Evolutionary conservation across 345 rosid species (phyloP), one percentile per base, ranked within the genome.

Genomic region (Syzygium jambos): DNA sequence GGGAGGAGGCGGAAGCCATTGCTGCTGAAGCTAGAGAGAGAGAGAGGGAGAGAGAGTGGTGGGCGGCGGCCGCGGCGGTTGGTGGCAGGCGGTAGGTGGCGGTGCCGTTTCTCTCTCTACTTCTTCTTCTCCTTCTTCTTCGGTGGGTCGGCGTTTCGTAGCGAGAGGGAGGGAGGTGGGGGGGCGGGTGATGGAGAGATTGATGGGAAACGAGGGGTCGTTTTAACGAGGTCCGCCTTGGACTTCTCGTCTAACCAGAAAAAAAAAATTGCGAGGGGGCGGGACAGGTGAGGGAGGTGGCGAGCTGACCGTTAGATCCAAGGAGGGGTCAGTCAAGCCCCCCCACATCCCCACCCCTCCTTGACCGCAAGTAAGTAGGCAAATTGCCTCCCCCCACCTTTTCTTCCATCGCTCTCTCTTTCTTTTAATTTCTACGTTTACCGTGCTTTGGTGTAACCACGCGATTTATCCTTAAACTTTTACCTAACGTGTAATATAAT

Each of bases 1-100:
- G 51, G 85, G 89, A 88, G 19, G 89, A 43, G 34, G 87, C 21
- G 87, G 89, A 85, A 52, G 89, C 63, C 89, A 88, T 86, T 82
- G 85, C 34, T 46, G 46, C 46, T 43, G 46, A 7, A 43, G 46
- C 46, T 43, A 53, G 11, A 25, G 87, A 85, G 23, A 61, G 73
- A 52, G 59, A 3, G 38, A 34, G 22, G 1, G 34, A 27, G 68
- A 7, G n/a, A 27, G 68, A 30, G 68, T 0, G 2, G 30, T 2
- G 10, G 29, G 15, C 14, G 65, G n/a, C 30, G 65, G 65, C 13
- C 25, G 11, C 59, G 38, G 38, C 7, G 38, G 21, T 55, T 7
- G 41, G 38, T 7, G 78, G 41, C n/a, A 49, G 51, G 51, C 2
- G 52, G 52, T 51, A 21, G 59, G 25, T 55, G 59, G 59, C 9